Conservation (phyloP, 768 basidiomycete species). For the Dentipellis fragilis region DNA sequence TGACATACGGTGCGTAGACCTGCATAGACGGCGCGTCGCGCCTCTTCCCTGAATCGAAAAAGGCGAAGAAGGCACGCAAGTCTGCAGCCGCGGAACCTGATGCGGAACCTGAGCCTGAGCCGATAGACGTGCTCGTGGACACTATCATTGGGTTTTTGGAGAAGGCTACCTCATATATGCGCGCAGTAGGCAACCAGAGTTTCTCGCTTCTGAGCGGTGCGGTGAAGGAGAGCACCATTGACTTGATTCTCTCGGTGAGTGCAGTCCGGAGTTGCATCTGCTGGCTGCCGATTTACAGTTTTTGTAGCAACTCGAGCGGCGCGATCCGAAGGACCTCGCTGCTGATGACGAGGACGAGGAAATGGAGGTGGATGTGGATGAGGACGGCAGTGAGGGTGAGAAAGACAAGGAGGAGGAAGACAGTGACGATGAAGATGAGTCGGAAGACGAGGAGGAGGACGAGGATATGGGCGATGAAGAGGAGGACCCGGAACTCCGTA, state of each 20-base stretch:
- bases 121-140: slow-evolving; percentile 82
- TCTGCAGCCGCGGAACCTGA: slow-evolving; percentile 27
- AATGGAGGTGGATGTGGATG: slow-evolving; percentile 19
- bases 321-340: slow-evolving; percentile 45
- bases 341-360: slow-evolving; percentile 26
- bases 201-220: slow-evolving; percentile 65
- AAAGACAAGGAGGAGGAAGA: slow-evolving; percentile 27
- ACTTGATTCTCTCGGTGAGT: slow-evolving; percentile 75
- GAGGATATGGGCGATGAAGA: slow-evolving; percentile 36
- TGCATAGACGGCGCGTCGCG: slow-evolving; percentile 49
- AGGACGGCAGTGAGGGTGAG: slow-evolving; percentile 21
- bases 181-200: slow-evolving; percentile 69
- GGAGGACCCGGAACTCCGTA: slow-evolving; percentile 51
- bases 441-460: slow-evolving; percentile 25
- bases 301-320: slow-evolving; percentile 76
- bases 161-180: slow-evolving; percentile 69
- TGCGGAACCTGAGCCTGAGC: slow-evolving; percentile 34
- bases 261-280: neutral
- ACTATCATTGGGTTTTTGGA: slow-evolving; percentile 87
- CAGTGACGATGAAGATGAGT: slow-evolving; percentile 25
- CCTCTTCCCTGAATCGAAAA: slow-evolving; percentile 34
- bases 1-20: slow-evolving; percentile 29
- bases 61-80: slow-evolving; percentile 22
- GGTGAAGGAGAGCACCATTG: slow-evolving; percentile 60
- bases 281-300: slow-evolving; percentile 2